Base-by-base conservation (phyloP, 805 yeast genomes). In the Teunomyces aglyptinius region DNA sequence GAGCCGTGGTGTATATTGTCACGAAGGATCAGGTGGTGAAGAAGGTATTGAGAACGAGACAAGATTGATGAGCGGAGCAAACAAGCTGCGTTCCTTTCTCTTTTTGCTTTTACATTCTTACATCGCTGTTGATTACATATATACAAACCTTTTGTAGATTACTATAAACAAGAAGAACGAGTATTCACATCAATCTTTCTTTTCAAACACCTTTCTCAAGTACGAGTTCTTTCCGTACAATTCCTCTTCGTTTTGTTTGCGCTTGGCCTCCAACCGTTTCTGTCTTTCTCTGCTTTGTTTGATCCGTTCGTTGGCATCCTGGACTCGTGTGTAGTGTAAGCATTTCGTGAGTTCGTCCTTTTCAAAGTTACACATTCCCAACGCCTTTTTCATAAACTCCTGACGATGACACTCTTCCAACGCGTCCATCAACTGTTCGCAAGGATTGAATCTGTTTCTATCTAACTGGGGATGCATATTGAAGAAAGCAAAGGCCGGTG, bases 11-110 rank as follows among this genome's bases (percentile, higher is more conserved):
- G 19, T 92, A 92, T 68, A 74, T 94, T 46, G 81, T 94, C 44
- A 88, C 96, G 40, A 90, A 90, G 70, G 98, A 92, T 64, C 87
- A 89, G 68, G 96, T 94, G 48, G 80, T 83, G 45, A 90, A 85
- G 73, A 82, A 95, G 61, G 82, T 86, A 58, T 80, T 94, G 70
- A 91, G 85, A 74, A 89, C 97, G 47, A 86, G 99, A 69, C 98
- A 92, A 75, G 99, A 94, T 78, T 94, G 78, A 34, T 34, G 22
- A 18, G 12, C 10, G 15, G 10, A 34, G 22, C 22, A n/a, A n/a
- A n/a, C n/a, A n/a, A n/a, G n/a, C n/a, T n/a, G n/a, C n/a, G n/a
- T n/a, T n/a, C n/a, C n/a, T n/a, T n/a, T n/a, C n/a, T n/a, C n/a
- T n/a, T n/a, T n/a, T n/a, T n/a, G n/a, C n/a, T n/a, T n/a, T n/a